These are phyloP conservation scores for Yamadazyma taylorii DNA, from an alignment of 1,139 yeast genomes.

Conservation along the genomic window DNA sequence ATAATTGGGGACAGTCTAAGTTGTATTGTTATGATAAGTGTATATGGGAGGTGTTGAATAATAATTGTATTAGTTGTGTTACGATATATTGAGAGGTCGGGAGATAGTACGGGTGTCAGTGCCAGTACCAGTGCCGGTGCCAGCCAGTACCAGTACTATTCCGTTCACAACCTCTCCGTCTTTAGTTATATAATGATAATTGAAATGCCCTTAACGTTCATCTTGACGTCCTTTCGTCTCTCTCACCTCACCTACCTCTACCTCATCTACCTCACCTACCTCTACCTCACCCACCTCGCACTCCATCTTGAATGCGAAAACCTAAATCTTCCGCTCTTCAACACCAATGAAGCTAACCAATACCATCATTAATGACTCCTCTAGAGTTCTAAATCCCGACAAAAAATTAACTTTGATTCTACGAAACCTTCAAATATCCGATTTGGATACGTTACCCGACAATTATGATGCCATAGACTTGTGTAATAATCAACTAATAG, in stretches of 20 bases:
- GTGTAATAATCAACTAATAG: constrained; percentile 61
- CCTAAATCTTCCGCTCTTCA: neutral
- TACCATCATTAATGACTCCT: constrained; percentile 31
- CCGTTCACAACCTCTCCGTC: too few relatives aligned
- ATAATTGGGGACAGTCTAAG: constrained; percentile 55
- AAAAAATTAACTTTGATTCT: constrained; percentile 36
- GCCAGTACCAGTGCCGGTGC: too few relatives aligned
- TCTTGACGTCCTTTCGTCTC: too few relatives aligned
- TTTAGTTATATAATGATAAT: too few relatives aligned
- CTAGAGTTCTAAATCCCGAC: constrained; percentile 36
- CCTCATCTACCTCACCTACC: too few relatives aligned
- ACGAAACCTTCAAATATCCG: constrained; percentile 33
- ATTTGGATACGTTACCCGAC: constrained; percentile 35
- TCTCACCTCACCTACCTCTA: too few relatives aligned
- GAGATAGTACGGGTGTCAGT: neutral
- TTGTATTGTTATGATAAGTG: constrained; percentile 46
- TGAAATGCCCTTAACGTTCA: too few relatives aligned
- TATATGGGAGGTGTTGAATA: constrained; percentile 54
- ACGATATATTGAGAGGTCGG: constrained; percentile 10
- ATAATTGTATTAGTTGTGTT: constrained; percentile 16
- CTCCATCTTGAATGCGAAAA: neutral
- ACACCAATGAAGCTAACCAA: constrained; percentile 40
- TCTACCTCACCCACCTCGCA: too few relatives aligned
- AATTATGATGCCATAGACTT: constrained; percentile 59
- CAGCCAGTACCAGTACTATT: too few relatives aligned